Conservation (phyloP, 805 yeast species). For the Yarrowia deformans region DNA sequence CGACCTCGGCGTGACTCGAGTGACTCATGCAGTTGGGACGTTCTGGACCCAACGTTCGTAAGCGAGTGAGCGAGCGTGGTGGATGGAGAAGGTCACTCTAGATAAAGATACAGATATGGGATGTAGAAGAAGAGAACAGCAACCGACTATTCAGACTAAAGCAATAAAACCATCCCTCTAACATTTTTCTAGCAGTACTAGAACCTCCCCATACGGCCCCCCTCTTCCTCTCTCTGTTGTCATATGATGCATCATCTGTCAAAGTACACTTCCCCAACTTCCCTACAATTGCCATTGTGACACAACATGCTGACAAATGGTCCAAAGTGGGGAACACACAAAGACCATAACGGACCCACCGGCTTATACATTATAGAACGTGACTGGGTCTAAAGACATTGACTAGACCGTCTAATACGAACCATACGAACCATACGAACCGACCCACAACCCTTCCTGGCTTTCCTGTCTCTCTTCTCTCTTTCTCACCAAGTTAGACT, state of each 20-base stretch:
- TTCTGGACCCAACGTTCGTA: conserved; percentile 9
- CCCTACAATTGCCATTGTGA: not conserved
- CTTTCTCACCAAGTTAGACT: not conserved
- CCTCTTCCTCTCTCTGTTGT: too few species aligned
- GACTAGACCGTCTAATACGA: not conserved
- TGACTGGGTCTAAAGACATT: not conserved
- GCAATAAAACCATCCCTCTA: not conserved
- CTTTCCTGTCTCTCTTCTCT: not conserved
- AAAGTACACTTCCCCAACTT: not conserved
- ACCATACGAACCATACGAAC: too few species aligned
- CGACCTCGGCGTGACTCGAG: conserved; percentile 30
- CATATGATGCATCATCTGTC: not conserved
- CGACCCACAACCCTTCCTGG: too few species aligned
- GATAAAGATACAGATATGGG: too few species aligned
- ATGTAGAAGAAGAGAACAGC: not conserved
- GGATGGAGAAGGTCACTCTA: too few species aligned
- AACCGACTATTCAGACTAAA: too few species aligned
- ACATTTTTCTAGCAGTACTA: not conserved
- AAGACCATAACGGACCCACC: not conserved
- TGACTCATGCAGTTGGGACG: conserved; percentile 31
- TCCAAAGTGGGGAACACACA: not conserved
- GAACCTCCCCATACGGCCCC: too few species aligned
- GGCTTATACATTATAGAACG: not conserved
- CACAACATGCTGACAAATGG: conserved; percentile 14
- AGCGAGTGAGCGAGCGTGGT: too few species aligned